Conservation (phyloP, 495 filamentous ascomycete species). For the Tuber calosporum region DNA sequence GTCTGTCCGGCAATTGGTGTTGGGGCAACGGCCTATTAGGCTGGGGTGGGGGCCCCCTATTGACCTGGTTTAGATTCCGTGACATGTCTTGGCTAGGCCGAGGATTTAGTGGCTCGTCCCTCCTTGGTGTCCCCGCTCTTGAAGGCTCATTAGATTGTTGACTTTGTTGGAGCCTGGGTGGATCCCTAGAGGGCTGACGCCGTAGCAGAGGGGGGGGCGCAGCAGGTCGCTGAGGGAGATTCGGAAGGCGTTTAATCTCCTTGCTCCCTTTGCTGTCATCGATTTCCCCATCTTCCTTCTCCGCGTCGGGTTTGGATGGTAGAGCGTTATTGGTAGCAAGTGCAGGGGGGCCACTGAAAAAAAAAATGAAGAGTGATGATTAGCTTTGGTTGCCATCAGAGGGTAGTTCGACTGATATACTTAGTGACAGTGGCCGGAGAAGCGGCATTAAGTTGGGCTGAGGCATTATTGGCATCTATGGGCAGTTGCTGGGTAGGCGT, state of each 20-base stretch:
- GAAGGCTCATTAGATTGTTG: slow-evolving; percentile 30
- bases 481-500: background rate
- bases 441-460: slow-evolving; percentile 10
- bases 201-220: slow-evolving; percentile 19
- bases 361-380: slow-evolving; percentile 2
- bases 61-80: slow-evolving; percentile 15
- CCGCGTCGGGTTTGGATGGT: slow-evolving; percentile 28
- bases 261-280: slow-evolving; percentile 37
- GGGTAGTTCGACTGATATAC: slow-evolving; percentile 15
- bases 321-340: slow-evolving; percentile 7
- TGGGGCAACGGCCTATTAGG: slow-evolving; percentile 21
- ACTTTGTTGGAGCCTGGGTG: slow-evolving; percentile 25
- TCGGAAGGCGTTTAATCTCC: slow-evolving; percentile 14
- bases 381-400: slow-evolving; percentile 7
- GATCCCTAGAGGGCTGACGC: slow-evolving; percentile 25
- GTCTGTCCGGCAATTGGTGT: slow-evolving; percentile 38
- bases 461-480: slow-evolving; percentile 12
- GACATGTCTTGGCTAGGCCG: slow-evolving; percentile 22
- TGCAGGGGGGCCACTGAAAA: slow-evolving; percentile 15
- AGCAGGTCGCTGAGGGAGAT: slow-evolving; percentile 19
- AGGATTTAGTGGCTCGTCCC: slow-evolving; percentile 30
- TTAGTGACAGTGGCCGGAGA: slow-evolving; percentile 8
- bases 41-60: slow-evolving; percentile 17
- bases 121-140: slow-evolving; percentile 27
- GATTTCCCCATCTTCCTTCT: slow-evolving; percentile 43